These are phyloP conservation scores for Dactylonectria estremocensis DNA, from an alignment of 2,329 filamentous ascomycete species.

Conservation along the genomic window DNA sequence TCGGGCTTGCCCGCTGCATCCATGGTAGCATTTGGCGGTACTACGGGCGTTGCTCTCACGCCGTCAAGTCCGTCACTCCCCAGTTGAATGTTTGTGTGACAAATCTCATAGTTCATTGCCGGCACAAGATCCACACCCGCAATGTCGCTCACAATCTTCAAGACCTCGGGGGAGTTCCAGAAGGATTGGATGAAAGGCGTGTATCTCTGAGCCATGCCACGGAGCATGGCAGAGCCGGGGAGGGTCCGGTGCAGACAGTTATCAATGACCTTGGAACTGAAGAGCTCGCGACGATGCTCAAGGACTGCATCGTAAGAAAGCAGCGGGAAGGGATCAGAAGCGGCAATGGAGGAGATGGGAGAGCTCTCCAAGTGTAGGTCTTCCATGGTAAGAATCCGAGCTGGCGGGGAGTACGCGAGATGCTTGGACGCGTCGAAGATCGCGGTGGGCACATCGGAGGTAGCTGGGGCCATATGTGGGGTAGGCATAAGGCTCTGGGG, in stretches of 20 bases:
- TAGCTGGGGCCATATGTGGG: not conserved
- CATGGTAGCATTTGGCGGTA: constrained; percentile 43
- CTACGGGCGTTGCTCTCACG: constrained; percentile 47
- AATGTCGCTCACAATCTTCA: constrained; percentile 68
- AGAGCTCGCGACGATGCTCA: constrained; percentile 74
- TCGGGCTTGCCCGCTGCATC: constrained; percentile 17
- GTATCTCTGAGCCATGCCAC: constrained; percentile 55
- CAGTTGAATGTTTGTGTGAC: constrained; percentile 67
- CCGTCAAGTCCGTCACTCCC: constrained; percentile 38
- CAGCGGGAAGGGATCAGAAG: constrained; percentile 76
- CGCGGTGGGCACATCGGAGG: not conserved
- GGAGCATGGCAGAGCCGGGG: constrained; percentile 69
- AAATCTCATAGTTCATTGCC: constrained; percentile 71
- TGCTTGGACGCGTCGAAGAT: constrained; percentile 58
- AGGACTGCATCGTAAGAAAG: constrained; percentile 74
- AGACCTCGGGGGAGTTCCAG: constrained; percentile 70
- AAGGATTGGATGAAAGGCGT: constrained; percentile 52
- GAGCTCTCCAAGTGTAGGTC: constrained; percentile 71
- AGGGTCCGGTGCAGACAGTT: constrained; percentile 67
- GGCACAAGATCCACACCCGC: constrained; percentile 72
- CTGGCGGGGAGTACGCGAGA: constrained; percentile 65
- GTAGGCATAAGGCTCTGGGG: not conserved
- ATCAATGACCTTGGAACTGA: constrained; percentile 68
- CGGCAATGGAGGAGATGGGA: constrained; percentile 74
- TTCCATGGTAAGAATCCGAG: constrained; percentile 71